Percentiles rank a stretch among this genome's conserved stretches.
Evolutionary conservation across 495 filamentous ascomycete genomes (phyloP).

Genomic region (Sporormia fimetaria): DNA sequence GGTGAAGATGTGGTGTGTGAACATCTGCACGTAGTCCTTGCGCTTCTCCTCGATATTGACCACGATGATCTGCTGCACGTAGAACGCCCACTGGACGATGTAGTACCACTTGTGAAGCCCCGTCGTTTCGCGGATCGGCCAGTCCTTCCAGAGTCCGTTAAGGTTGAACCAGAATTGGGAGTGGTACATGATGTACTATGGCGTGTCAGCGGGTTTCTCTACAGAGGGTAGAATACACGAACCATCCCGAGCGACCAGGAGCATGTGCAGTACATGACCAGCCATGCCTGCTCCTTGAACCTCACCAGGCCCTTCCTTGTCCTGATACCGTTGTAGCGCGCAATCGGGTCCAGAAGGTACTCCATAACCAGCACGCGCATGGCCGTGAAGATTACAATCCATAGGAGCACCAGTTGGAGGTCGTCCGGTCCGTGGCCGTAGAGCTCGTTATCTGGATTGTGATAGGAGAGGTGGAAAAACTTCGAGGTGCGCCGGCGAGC

Average conservation of each 20-base stretch:
- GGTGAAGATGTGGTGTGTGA: conserved; percentile 88
- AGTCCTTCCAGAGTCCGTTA: conserved; percentile 67
- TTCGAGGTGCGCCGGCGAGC: conserved; percentile 66
- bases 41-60: conserved; percentile 87
- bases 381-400: conserved; percentile 73
- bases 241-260: conserved; percentile 83
- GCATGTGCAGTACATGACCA: conserved; percentile 62
- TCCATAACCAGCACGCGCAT: conserved; percentile 78
- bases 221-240: conserved; percentile 31
- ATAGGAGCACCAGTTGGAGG: conserved; percentile 64
- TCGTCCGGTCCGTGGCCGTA: conserved; percentile 74
- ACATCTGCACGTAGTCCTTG: conserved; percentile 94
- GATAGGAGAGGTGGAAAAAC: conserved; percentile 79
- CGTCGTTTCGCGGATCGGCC: conserved; percentile 61
- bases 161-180: conserved; percentile 72
- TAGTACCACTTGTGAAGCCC: conserved; percentile 83
- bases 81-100: conserved; percentile 82
- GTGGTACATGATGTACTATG: conserved; percentile 66
- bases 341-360: conserved; percentile 69
- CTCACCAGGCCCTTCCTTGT: conserved; percentile 61
- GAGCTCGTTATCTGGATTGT: conserved; percentile 49
- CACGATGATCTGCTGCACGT: conserved; percentile 86
- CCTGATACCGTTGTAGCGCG: conserved; percentile 53
- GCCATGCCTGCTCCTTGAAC: conserved; percentile 89
- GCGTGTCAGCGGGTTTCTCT: not conserved